Percentiles rank a stretch among this genome's conserved stretches.
phyloP scores from a whole-genome alignment of 495 filamentous ascomycete genomes.

The Penicillium coprophilum region DNA sequence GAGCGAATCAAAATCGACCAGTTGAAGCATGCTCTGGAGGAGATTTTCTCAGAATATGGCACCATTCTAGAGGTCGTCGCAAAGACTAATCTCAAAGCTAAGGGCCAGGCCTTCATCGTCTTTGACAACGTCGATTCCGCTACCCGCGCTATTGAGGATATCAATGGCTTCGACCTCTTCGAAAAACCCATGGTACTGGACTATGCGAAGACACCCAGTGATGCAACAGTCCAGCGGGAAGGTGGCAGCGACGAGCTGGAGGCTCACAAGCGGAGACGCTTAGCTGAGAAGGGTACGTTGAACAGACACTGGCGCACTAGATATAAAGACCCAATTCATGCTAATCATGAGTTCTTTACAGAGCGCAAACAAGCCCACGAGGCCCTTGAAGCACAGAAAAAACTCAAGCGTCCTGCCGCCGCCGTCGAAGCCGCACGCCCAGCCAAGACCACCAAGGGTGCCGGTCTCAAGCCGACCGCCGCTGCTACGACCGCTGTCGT shows the following conservation, averaged over 20 bases:
- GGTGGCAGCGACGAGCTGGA: conserved; percentile 83
- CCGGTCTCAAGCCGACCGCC: conserved; percentile 78
- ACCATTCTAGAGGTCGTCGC: conserved; percentile 87
- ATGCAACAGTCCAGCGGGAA: conserved; percentile 75
- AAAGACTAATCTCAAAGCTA: conserved; percentile 87
- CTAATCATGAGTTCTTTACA: conserved; percentile 33
- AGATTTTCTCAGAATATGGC: conserved; percentile 90
- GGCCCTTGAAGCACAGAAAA: conserved; percentile 77
- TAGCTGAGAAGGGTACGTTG: conserved; percentile 84
- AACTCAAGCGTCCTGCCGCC: conserved; percentile 70
- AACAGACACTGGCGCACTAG: neutral
- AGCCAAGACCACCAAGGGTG: conserved; percentile 69
- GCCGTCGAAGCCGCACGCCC: conserved; percentile 56
- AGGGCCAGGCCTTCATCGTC: conserved; percentile 95
- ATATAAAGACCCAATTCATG: neutral
- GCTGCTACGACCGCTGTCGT: conserved; percentile 70
- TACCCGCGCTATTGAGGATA: conserved; percentile 76
- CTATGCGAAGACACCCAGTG: conserved; percentile 81
- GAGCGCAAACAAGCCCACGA: conserved; percentile 91
- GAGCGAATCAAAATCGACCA: conserved; percentile 83
- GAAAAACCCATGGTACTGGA: conserved; percentile 89
- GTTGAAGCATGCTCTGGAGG: conserved; percentile 69
- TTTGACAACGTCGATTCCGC: conserved; percentile 79
- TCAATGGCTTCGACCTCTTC: conserved; percentile 93
- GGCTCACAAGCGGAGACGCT: conserved; percentile 75